These are phyloP conservation scores for Cyberlindnera galapagoensis DNA, from an alignment of 805 yeast species.

Conservation along the genomic window DNA sequence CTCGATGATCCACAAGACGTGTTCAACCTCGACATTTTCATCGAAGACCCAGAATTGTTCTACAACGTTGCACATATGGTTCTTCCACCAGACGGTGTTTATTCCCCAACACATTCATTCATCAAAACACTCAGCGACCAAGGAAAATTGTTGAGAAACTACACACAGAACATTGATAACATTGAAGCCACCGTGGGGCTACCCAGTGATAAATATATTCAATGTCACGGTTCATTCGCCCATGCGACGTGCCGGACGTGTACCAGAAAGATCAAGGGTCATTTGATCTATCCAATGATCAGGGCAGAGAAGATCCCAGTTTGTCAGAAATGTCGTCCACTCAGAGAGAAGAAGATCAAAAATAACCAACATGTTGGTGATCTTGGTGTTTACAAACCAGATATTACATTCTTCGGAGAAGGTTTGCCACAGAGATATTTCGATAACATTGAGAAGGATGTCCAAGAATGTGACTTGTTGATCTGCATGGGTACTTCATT, in stretches of 20 bases:
- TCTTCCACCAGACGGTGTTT: conserved; percentile 62
- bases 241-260: conserved; percentile 82
- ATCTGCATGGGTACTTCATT: conserved; percentile 87
- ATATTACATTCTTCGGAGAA: conserved; percentile 89
- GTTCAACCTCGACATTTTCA: conserved; percentile 67
- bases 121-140: conserved; percentile 67
- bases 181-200: conserved; percentile 80
- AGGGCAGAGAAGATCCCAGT: conserved; percentile 54
- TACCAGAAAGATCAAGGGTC: conserved; percentile 58
- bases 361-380: conserved; percentile 33
- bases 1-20: conserved; percentile 87
- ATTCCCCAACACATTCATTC: conserved; percentile 77
- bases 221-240: conserved; percentile 92
- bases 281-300: conserved; percentile 52
- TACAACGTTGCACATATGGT: conserved; percentile 84
- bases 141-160: conserved; percentile 72
- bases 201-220: conserved; percentile 57
- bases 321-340: conserved; percentile 59
- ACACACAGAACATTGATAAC: conserved; percentile 89
- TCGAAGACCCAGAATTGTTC: conserved; percentile 70
- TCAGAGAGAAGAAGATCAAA: conserved; percentile 30
- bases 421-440: conserved; percentile 69
- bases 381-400: conserved; percentile 85
- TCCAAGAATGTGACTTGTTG: conserved; percentile 64
- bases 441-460: conserved; percentile 50